Percentiles rank a stretch among this genome's conserved stretches.
phyloP scores from a whole-genome alignment of 2,329 filamentous ascomycete genomes.

The Talaromyces sp. region DNA sequence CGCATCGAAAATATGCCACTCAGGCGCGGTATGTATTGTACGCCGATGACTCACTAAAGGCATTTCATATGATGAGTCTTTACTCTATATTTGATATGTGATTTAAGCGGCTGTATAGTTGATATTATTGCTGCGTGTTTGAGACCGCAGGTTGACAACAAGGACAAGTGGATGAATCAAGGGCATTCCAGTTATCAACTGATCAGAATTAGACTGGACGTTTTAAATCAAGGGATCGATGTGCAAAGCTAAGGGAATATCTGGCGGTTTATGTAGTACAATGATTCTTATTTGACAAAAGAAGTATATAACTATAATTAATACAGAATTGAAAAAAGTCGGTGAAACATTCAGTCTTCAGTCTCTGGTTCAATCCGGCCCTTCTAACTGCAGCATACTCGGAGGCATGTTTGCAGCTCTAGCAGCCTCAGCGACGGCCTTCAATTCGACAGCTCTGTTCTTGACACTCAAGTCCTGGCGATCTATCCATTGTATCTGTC shows the following conservation, averaged over 20 bases:
- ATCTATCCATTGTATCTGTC: background rate
- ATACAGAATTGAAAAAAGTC: background rate
- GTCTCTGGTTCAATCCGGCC: background rate
- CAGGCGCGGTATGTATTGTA: background rate
- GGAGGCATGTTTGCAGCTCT: background rate
- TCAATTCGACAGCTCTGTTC: background rate
- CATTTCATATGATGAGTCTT: background rate
- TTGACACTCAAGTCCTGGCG: constrained; percentile 3
- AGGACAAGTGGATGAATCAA: too few species aligned
- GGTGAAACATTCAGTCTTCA: background rate
- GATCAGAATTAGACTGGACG: too few species aligned
- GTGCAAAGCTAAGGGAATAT: too few species aligned
- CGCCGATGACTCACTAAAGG: background rate
- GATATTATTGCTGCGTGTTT: too few species aligned
- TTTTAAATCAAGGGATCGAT: too few species aligned
- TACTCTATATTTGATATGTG: too few species aligned
- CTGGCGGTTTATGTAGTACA: background rate
- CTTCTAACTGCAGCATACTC: background rate
- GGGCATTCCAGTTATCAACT: too few species aligned
- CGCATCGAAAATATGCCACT: background rate
- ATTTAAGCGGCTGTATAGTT: too few species aligned
- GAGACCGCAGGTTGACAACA: too few species aligned
- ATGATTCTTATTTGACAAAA: background rate
- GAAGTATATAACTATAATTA: background rate
- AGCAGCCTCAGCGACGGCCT: background rate